Conservation (phyloP, 768 basidiomycete species). For the Boletus speciosus region DNA sequence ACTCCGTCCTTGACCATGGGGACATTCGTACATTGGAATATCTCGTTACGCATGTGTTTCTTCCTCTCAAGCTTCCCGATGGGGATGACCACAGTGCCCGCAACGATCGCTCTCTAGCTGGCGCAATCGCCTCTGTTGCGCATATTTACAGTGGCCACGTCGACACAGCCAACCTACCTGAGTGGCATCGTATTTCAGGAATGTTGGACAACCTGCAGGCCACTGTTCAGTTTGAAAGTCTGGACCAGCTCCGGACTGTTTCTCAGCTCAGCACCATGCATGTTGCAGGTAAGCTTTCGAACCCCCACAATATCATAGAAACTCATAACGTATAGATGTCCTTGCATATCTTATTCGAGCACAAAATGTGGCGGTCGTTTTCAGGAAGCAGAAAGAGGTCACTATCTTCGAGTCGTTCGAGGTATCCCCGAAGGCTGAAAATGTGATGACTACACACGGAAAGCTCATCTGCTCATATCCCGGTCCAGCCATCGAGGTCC, state of each 20-base stretch:
- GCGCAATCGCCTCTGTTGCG: slow-evolving; percentile 17
- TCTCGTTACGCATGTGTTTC: slow-evolving; percentile 41
- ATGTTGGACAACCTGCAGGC: slow-evolving; percentile 31
- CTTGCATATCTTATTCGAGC: slow-evolving; percentile 24
- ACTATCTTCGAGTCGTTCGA: slow-evolving; percentile 47
- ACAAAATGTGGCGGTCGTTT: slow-evolving; percentile 42
- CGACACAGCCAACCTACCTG: not conserved
- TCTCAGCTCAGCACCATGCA: slow-evolving; percentile 20
- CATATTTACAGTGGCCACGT: slow-evolving; percentile 15
- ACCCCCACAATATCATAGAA: not conserved
- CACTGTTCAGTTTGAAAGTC: not conserved
- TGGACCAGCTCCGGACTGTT: slow-evolving; percentile 8
- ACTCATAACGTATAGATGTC: slow-evolving; percentile 30
- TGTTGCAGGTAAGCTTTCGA: slow-evolving; percentile 13
- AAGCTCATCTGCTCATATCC: slow-evolving; percentile 48
- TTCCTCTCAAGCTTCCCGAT: slow-evolving; percentile 40
- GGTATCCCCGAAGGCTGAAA: slow-evolving; percentile 34
- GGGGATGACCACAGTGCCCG: slow-evolving; percentile 28
- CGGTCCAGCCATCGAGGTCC: slow-evolving; percentile 40
- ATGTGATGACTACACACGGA: slow-evolving; percentile 38
- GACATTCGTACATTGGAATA: slow-evolving; percentile 21
- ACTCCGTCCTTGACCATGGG: not conserved
- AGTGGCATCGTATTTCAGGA: slow-evolving; percentile 30
- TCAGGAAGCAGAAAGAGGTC: slow-evolving; percentile 27
- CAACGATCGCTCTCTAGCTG: slow-evolving; percentile 28